Base-by-base conservation (phyloP, 2,329 filamentous ascomycete species). In the Endothia cerciana region DNA sequence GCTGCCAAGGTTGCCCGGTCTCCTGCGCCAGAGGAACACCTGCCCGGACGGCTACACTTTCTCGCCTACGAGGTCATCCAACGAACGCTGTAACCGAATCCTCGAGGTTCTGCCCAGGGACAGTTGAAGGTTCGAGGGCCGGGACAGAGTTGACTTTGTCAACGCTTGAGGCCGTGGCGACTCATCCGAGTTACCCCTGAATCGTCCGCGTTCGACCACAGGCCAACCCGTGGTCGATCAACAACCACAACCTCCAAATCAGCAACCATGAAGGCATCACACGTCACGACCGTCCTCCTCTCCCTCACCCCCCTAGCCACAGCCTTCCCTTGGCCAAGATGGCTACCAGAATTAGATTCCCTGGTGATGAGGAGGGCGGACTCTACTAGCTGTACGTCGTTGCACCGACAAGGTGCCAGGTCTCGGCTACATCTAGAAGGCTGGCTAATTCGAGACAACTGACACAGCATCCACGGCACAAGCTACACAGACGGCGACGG, bases 291-390 rank as follows among this genome's bases (percentile, higher is more conserved):
- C 61, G 69, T 83, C 64, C 78, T 87, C 70, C 78, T 88, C 53
- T 81, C 86, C 40, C 75, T 87, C 62, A 76, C 83, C 10, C 79
- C 82, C 19, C 70, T 85, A 28, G 81, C 81, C n/a, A 80, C 83
- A 63, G 85, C 74, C 1, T 71, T 73, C 68, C 62, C 82, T 65
- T 88, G 85, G 86, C 82, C 85, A 25, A 76, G 74, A 68, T 87
- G 83, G 81, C 76, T 88, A 45, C 85, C 85, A 22, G 80, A 84
- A 15, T 58, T 82, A 43, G 82, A 87, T 69, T 73, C 82, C 17
- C 73, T 89, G 43, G 76, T 88, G 49, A 85, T 84, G 60, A 81
- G 84, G 67, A 78, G 80, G 68, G 78, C 83, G 68, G 75, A 77
- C 40, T 59, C 60, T 13, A 38, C 43, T 40, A 62, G 45, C 25